Evolutionary conservation across 805 yeast species (phyloP).

Genomic region (Middelhovenomyces tepae): DNA sequence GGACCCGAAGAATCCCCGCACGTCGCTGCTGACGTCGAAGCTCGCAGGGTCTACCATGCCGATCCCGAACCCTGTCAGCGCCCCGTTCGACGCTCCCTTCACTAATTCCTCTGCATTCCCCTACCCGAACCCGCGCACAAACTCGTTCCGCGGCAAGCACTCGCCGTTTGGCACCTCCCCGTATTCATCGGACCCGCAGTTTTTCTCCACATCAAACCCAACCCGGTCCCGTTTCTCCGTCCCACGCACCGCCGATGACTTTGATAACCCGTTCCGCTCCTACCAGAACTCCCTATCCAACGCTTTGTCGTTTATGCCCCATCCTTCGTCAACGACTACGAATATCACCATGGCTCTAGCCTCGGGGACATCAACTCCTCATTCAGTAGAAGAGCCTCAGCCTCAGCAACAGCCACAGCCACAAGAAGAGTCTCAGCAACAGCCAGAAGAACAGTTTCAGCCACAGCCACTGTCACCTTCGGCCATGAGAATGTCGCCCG

Average conservation of each 20-base stretch:
- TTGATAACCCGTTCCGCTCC: no score
- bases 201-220: slow-evolving; percentile 9
- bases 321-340: slow-evolving; percentile 23
- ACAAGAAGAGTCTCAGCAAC: slow-evolving; percentile 11
- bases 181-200: slow-evolving; percentile 27
- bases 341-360: slow-evolving; percentile 19
- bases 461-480: slow-evolving; percentile 8
- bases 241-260: neutral
- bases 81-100: slow-evolving; percentile 6
- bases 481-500: slow-evolving; percentile 1
- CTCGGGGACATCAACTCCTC: slow-evolving; percentile 26
- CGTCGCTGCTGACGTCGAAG: slow-evolving; percentile 28
- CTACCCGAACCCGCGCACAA: slow-evolving; percentile 9
- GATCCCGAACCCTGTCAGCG: slow-evolving; percentile 1
- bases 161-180: slow-evolving; percentile 29
- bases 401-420: slow-evolving; percentile 10
- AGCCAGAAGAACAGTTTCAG: slow-evolving; percentile 6
- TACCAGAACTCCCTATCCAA: neutral
- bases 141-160: no score
- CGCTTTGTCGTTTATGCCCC: slow-evolving; percentile 30
- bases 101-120: slow-evolving; percentile 7
- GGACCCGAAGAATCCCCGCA: slow-evolving; percentile 14
- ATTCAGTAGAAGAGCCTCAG: slow-evolving; percentile 2
- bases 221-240: no score
- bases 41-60: slow-evolving; percentile 21